These are phyloP conservation scores for Coprinopsis sp. DNA, from an alignment of 768 basidiomycete genomes.

Conservation along the genomic window DNA sequence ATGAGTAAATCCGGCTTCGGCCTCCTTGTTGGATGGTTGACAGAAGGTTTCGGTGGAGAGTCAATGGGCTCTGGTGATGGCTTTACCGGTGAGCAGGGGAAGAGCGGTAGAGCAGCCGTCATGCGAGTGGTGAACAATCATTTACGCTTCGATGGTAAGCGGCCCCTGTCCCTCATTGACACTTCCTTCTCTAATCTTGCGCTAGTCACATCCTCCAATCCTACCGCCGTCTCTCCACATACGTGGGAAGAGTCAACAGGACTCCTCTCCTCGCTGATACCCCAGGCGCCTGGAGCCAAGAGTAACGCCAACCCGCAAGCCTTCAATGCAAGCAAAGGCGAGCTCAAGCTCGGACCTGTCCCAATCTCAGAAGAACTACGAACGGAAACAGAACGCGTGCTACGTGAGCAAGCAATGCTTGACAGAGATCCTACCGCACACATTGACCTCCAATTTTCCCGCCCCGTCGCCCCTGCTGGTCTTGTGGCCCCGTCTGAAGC, in stretches of 20 bases:
- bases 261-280: slow-evolving; percentile 71
- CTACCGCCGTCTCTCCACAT: slow-evolving; percentile 55
- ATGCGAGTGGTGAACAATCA: slow-evolving; percentile 95
- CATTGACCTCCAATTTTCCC: slow-evolving; percentile 55
- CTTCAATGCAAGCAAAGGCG: slow-evolving; percentile 72
- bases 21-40: slow-evolving; percentile 92
- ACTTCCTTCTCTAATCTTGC: slow-evolving; percentile 16
- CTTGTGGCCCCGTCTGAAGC: slow-evolving; percentile 58
- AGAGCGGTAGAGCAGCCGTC: slow-evolving; percentile 82
- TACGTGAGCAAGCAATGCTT: slow-evolving; percentile 78
- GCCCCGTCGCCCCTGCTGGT: slow-evolving; percentile 48
- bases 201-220: slow-evolving; percentile 66
- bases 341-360: slow-evolving; percentile 80
- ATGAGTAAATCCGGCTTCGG: slow-evolving; percentile 92
- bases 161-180: slow-evolving; percentile 7
- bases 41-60: slow-evolving; percentile 86
- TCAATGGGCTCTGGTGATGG: slow-evolving; percentile 75
- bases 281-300: slow-evolving; percentile 50
- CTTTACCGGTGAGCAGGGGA: slow-evolving; percentile 76
- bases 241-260: slow-evolving; percentile 88
- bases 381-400: slow-evolving; percentile 70
- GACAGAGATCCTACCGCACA: slow-evolving; percentile 65
- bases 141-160: slow-evolving; percentile 81
- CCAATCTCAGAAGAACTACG: slow-evolving; percentile 78
- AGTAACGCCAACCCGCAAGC: slow-evolving; percentile 58